Evolutionary conservation across 2,329 filamentous ascomycete genomes (phyloP), one percentile per base, ranked within the genome.

Genomic region (Arthrobotrys pseudoclavata): DNA sequence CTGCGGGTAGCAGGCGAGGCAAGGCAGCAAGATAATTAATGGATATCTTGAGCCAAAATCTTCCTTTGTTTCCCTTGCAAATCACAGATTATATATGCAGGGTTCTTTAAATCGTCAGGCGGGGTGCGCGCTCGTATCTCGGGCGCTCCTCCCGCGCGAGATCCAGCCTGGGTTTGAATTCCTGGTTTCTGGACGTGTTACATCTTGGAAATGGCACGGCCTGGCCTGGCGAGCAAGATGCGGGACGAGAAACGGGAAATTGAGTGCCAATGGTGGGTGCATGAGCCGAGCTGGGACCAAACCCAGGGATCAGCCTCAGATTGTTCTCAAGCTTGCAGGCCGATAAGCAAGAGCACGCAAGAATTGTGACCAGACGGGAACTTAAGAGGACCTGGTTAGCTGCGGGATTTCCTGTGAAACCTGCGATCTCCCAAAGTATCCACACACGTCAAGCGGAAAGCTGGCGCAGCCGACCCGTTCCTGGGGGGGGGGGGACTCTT

Each of bases 391-490:
- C 72, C 72, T 76, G 66, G 72, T 61, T 71, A 71, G 61, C 74
- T 77, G 67, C 67, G 74, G 67, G 74, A 71, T 77, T 77, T 77
- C 67, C 48, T 63, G 74, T 42, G 67, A 69, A 57, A 62, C 67
- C 64, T 40, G 55, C 67, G 60, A 71, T 47, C 42, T 31, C 48
- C 55, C 7, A 47, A 53, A 60, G 69, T 72, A 50, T 52, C 72
- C 72, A 77, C 72, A 77, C 71, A 76, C 74, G 74, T 77, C 67
- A 71, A 68, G 74, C 74, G 74, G 74, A 63, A 71, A 77, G 61
- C 74, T 62, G 72, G 72, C 34, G 72, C 50, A 70, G 13, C 72
- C 72, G 74, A 71, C 67, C 74, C 74, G 74, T 71, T 67, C 55
- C 67, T 61, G 48, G 63, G 66, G 64, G 26, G 31, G 5, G n/a